A percentile compares a stretch with the other conserved stretches of the same genome.
phyloP scores from a whole-genome alignment of 805 yeast genomes.

The Yarrowia phangngaensis region DNA sequence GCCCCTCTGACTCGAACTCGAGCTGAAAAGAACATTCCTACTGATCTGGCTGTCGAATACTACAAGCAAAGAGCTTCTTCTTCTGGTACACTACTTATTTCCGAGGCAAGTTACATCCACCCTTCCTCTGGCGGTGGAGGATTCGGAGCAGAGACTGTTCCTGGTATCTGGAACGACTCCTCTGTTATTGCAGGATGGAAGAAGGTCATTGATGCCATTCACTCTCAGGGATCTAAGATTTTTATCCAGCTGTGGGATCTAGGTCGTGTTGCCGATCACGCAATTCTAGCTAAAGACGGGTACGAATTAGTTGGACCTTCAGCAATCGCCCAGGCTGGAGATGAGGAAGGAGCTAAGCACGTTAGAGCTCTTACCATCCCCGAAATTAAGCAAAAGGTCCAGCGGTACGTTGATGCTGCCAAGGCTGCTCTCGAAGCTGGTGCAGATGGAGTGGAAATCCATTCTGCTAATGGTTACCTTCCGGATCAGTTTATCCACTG shows the following conservation, averaged over 20 bases:
- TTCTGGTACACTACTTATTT: conserved; percentile 56
- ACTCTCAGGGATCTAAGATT: conserved; percentile 41
- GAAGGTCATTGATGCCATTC: conserved; percentile 45
- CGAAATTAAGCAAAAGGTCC: conserved; percentile 46
- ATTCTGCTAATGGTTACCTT: conserved; percentile 61
- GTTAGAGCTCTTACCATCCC: conserved; percentile 42
- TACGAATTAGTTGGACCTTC: conserved; percentile 16
- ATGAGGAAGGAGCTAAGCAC: conserved; percentile 22
- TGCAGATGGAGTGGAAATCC: conserved; percentile 63
- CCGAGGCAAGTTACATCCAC: conserved; percentile 60
- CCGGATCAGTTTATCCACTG: conserved; percentile 48
- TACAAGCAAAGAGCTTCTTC: conserved; percentile 53
- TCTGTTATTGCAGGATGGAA: conserved; percentile 78
- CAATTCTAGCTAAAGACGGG: conserved; percentile 6
- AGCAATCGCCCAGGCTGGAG: conserved; percentile 23
- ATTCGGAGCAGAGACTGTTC: conserved; percentile 29
- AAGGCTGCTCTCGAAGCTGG: conserved; percentile 51
- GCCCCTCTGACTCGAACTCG: conserved; percentile 55
- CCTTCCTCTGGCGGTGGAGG: conserved; percentile 36
- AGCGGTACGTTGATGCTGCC: conserved; percentile 52
- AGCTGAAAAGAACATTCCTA: conserved; percentile 41
- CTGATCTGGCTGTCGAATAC: conserved; percentile 49
- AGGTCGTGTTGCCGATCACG: conserved; percentile 41
- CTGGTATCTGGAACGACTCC: conserved; percentile 62
- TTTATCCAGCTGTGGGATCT: conserved; percentile 46